Percentiles rank a stretch among this genome's conserved stretches.
Conservation (phyloP, 2,329 filamentous ascomycete genomes). For the Paecilomyces fulvus region DNA sequence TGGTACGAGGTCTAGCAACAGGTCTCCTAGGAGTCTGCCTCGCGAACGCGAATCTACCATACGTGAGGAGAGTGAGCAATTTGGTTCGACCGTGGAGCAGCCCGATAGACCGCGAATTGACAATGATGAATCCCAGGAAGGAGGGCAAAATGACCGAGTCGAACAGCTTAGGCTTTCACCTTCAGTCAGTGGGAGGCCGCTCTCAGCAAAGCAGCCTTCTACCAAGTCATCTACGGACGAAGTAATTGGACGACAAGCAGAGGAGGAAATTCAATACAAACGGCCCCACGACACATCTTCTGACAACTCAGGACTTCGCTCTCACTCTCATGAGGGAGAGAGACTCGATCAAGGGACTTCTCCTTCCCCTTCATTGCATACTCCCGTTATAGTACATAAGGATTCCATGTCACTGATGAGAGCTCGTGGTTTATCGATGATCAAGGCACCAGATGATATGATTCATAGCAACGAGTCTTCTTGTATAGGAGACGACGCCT, state of each 20-base stretch:
- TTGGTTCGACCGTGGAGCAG: background rate
- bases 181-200: background rate
- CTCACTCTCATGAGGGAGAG: background rate
- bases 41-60: constrained; percentile 1
- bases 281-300: background rate
- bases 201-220: background rate
- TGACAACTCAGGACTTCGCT: background rate
- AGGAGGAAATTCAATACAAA: background rate
- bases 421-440: background rate
- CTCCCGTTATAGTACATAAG: background rate
- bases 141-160: background rate
- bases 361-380: background rate
- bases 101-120: background rate
- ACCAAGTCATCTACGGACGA: background rate
- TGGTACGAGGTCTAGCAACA: constrained; percentile 3
- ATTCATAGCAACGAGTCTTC: background rate
- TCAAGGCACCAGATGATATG: background rate
- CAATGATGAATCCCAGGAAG: background rate
- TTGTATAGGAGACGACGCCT: background rate
- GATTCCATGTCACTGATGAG: background rate
- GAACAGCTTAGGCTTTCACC: background rate
- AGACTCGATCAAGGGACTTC: background rate
- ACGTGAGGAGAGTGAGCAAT: background rate
- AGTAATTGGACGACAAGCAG: background rate
- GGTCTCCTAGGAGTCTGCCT: constrained; percentile 5